Percentiles rank a stretch among this genome's conserved stretches.
Evolutionary conservation across 169 alveolate species (phyloP).

Genomic region (Plasmodium gonderi): DNA sequence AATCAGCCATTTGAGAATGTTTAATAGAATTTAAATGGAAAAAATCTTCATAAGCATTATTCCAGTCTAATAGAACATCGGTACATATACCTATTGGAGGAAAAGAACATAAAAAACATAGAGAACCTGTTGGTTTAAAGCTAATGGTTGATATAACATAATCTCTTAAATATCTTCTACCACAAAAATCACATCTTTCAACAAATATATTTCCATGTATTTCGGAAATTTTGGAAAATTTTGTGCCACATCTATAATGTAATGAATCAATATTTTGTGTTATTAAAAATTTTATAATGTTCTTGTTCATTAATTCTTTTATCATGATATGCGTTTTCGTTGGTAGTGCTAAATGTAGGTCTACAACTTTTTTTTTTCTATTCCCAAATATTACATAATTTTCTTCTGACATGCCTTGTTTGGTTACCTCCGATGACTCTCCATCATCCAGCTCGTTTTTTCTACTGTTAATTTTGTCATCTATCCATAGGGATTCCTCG

Average conservation of each 20-base stretch:
- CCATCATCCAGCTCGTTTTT: neutral
- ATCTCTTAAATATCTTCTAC: conserved; percentile 84
- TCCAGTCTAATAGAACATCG: conserved; percentile 90
- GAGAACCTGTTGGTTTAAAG: conserved; percentile 87
- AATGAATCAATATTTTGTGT: conserved; percentile 89
- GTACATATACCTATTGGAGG: conserved; percentile 89
- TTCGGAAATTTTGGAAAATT: conserved; percentile 82
- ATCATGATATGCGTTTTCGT: conserved; percentile 86
- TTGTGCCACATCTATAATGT: conserved; percentile 86
- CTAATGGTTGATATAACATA: conserved; percentile 87
- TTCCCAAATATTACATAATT: conserved; percentile 75
- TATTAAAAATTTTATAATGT: conserved; percentile 78
- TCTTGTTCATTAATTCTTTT: conserved; percentile 78
- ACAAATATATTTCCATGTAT: conserved; percentile 88
- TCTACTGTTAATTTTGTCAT: neutral
- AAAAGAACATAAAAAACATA: conserved; percentile 86
- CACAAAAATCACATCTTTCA: conserved; percentile 88
- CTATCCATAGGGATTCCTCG: neutral
- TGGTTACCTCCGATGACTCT: neutral
- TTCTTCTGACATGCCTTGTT: neutral
- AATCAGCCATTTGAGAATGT: conserved; percentile 83
- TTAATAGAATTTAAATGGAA: conserved; percentile 78
- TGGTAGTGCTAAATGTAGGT: conserved; percentile 87
- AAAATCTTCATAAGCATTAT: conserved; percentile 85
- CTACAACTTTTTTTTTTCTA: conserved; percentile 81